Percentiles rank a stretch among this genome's conserved stretches.
These are phyloP conservation scores for Clavispora santaluciae DNA, from an alignment of 805 yeast species.

Conservation along the genomic window DNA sequence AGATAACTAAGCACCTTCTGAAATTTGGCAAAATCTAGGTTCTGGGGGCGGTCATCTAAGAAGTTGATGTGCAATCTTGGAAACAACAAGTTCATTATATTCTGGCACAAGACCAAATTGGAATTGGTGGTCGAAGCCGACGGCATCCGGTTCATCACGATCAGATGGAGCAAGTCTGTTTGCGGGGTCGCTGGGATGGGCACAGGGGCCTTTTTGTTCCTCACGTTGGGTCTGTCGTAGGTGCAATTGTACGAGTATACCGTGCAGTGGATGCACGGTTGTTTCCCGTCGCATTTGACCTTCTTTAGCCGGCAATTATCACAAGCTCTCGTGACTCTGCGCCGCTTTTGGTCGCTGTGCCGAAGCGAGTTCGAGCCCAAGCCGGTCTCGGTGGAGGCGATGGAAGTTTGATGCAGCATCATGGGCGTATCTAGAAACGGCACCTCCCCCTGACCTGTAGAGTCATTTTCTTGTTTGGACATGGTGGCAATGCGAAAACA, in stretches of 20 bases:
- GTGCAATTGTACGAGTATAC: conserved; percentile 83
- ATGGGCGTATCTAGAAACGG: background rate
- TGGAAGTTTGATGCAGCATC: background rate
- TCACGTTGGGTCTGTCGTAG: conserved; percentile 69
- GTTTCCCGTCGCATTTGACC: conserved; percentile 75
- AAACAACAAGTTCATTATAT: conserved; percentile 28
- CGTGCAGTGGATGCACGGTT: conserved; percentile 79
- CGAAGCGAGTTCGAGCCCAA: background rate
- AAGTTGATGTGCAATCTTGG: conserved; percentile 33
- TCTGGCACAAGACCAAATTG: conserved; percentile 26
- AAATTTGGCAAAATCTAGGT: conserved; percentile 32
- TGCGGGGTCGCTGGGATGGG: conserved; percentile 15
- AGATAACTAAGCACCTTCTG: conserved; percentile 21
- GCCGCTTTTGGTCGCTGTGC: conserved; percentile 38
- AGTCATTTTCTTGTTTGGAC: background rate
- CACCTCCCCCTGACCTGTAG: background rate
- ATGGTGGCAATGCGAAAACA: background rate
- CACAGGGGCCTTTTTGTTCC: conserved; percentile 39
- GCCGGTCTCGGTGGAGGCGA: background rate
- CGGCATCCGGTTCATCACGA: conserved; percentile 13
- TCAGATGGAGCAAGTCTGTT: conserved; percentile 14
- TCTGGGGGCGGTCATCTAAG: conserved; percentile 25
- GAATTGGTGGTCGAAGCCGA: conserved; percentile 9
- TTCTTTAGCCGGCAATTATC: conserved; percentile 71
- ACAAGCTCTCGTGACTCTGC: conserved; percentile 71